Evolutionary conservation across 306 rosid species (phyloP).

Genomic region (Sicyos baderoa): DNA sequence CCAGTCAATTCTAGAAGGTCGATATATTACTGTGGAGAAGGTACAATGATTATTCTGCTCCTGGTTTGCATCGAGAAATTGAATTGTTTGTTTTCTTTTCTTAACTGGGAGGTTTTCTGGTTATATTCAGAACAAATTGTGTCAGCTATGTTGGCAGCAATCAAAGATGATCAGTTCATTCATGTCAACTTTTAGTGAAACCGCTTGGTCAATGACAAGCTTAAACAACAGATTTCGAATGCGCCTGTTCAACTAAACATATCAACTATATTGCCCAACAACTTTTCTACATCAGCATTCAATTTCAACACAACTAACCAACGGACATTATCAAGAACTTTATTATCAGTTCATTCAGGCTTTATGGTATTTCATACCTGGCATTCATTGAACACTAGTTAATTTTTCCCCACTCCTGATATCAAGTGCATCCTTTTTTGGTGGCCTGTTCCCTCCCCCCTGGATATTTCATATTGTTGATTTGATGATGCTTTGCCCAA

Average conservation of each 20-base stretch:
- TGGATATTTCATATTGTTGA: slow-evolving; percentile 2
- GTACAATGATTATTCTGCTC: slow-evolving; percentile 35
- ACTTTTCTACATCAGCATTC: slow-evolving; percentile 96
- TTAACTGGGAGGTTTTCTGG: slow-evolving; percentile 92
- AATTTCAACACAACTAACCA: slow-evolving; percentile 83
- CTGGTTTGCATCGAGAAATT: slow-evolving; percentile 24
- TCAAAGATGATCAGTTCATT: slow-evolving; percentile 95
- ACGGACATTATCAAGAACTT: slow-evolving; percentile 97
- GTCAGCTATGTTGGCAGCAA: slow-evolving; percentile 97
- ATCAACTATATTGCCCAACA: slow-evolving; percentile 96
- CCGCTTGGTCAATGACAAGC: slow-evolving; percentile 95
- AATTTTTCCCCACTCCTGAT: slow-evolving; percentile 31
- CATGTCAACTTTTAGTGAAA: slow-evolving; percentile 88
- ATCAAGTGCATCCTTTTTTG: slow-evolving; percentile 22
- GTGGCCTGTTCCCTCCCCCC: slow-evolving; percentile 14
- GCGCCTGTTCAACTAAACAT: slow-evolving; percentile 93
- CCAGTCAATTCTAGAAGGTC: slow-evolving; percentile 91
- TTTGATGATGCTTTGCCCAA: background rate
- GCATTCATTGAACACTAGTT: slow-evolving; percentile 51
- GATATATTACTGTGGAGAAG: slow-evolving; percentile 90
- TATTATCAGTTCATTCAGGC: slow-evolving; percentile 82
- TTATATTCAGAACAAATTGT: slow-evolving; percentile 88
- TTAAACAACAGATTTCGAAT: slow-evolving; percentile 93
- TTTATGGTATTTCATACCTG: slow-evolving; percentile 79
- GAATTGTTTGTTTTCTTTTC: slow-evolving; percentile 27